A percentile compares a stretch with the other conserved stretches of the same genome.
Conservation (phyloP, 1,139 yeast species). For the Candida neerlandica region DNA sequence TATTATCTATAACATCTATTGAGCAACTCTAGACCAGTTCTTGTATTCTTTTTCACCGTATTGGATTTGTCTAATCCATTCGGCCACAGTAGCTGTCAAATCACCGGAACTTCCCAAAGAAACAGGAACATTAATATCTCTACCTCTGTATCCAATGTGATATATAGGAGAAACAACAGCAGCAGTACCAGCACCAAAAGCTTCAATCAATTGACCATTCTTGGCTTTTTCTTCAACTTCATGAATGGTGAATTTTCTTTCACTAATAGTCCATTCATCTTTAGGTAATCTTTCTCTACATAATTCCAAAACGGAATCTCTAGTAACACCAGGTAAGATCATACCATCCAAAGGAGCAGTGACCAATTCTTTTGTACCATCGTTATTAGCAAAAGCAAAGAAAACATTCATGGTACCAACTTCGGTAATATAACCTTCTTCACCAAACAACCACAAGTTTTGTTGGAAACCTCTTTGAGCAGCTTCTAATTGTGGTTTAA, state of each 20-base stretch:
- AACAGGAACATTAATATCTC: constrained; percentile 73
- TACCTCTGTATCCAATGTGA: constrained; percentile 78
- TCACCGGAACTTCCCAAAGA: constrained; percentile 82
- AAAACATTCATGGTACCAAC: constrained; percentile 98
- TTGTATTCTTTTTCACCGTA: constrained; percentile 80
- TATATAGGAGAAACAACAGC: constrained; percentile 94
- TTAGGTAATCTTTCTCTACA: constrained; percentile 74
- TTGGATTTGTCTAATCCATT: constrained; percentile 89
- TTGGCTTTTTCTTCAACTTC: constrained; percentile 79
- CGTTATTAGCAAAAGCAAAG: constrained; percentile 66
- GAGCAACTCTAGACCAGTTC: constrained; percentile 57
- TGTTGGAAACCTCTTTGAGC: constrained; percentile 90
- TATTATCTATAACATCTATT: constrained; percentile 13
- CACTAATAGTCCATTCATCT: constrained; percentile 75
- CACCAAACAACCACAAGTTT: constrained; percentile 94
- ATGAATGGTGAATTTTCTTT: constrained; percentile 77
- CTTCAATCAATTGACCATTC: constrained; percentile 86
- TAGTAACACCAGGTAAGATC: constrained; percentile 93
- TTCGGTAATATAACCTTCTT: constrained; percentile 86
- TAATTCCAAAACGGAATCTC: constrained; percentile 81
- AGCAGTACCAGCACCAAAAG: constrained; percentile 97
- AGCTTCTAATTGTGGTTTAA: constrained; percentile 85
- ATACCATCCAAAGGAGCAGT: constrained; percentile 98
- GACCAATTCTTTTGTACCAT: constrained; percentile 87
- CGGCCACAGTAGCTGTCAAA: constrained; percentile 72